Evolutionary conservation across 2,329 filamentous ascomycete species (phyloP).

Genomic region (Cladophialophora carrionii): DNA sequence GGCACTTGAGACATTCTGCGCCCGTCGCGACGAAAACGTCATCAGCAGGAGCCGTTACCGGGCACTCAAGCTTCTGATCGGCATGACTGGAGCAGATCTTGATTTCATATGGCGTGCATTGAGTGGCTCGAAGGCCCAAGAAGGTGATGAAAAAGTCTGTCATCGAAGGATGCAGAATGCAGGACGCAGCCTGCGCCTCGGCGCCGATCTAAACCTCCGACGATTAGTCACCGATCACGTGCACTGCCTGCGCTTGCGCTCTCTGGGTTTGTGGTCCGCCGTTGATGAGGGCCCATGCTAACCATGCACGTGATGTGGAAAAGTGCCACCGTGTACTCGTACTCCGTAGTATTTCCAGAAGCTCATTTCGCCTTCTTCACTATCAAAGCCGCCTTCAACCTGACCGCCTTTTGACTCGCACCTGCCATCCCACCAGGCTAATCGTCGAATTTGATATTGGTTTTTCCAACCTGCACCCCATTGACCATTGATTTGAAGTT

Average conservation of each 20-base stretch:
- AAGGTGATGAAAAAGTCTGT: background rate
- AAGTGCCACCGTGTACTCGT: background rate
- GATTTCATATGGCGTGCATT: constrained; percentile 7
- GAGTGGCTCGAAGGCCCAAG: background rate
- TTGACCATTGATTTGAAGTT: background rate
- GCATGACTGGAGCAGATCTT: background rate
- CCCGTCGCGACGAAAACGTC: constrained; percentile 1
- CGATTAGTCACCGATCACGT: background rate
- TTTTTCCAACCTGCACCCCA: background rate
- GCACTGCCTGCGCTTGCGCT: background rate
- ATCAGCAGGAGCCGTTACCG: constrained; percentile 13
- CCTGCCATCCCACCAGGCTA: background rate
- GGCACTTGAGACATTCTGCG: background rate
- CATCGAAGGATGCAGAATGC: background rate
- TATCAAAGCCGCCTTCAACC: background rate
- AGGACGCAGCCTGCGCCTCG: background rate
- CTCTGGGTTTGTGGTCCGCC: background rate
- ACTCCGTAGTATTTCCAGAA: background rate
- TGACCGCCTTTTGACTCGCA: background rate
- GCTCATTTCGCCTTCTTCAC: background rate
- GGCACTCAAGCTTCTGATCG: constrained; percentile 17
- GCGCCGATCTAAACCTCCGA: background rate
- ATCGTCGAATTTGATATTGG: background rate
- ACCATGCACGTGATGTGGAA: background rate
- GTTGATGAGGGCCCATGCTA: background rate